Evolutionary conservation across 495 filamentous ascomycete genomes (phyloP), one percentile per base, ranked within the genome.

Genomic region (Penicillium riverlandense): DNA sequence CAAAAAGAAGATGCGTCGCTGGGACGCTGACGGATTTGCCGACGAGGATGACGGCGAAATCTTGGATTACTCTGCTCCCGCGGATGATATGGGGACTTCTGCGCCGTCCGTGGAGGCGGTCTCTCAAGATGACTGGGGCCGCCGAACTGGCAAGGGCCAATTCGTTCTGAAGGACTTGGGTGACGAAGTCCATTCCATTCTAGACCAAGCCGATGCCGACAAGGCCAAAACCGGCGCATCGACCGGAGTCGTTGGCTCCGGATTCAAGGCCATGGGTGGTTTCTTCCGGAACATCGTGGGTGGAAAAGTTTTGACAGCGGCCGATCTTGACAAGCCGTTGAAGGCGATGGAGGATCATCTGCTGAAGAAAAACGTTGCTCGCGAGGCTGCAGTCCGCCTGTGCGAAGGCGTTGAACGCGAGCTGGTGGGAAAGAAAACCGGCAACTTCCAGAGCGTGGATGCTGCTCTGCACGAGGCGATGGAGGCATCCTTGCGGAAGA

Each of bases 331-430:
- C 38, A 95, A 94, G 62, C 85, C 92, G 7, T 79, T 98, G 69
- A 88, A 88, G 59, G 86, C 82, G 6, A 97, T 98, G 92, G 87
- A 95, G 49, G 89, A 95, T 41, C 94, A 97, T 66, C 75, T 98
- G 6, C 62, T 96, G 37, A 85, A 84, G 63, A 98, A 98, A 74
- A 98, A 98, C 55, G 90, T 98, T 37, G 94, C 92, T 7, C 83
- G 86, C 34, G 91, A 96, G 69, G 92, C 92, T 29, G 94, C 92
- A 7, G 76, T 94, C 31, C 85, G 92, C 40, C 72, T 98, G 32
- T 95, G 90, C 61, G 86, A 95, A 40, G 86, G 88, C 30, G 91
- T 97, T 8, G 83, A 95, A 62, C 82, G 82, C 45, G 88, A 95
- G 49, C 74, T 98, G 16, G 69, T 96, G 28, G 89, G 92, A 6